Evolutionary conservation across 139 green algal species (phyloP).

Genomic region (Picochlorum sp.): DNA sequence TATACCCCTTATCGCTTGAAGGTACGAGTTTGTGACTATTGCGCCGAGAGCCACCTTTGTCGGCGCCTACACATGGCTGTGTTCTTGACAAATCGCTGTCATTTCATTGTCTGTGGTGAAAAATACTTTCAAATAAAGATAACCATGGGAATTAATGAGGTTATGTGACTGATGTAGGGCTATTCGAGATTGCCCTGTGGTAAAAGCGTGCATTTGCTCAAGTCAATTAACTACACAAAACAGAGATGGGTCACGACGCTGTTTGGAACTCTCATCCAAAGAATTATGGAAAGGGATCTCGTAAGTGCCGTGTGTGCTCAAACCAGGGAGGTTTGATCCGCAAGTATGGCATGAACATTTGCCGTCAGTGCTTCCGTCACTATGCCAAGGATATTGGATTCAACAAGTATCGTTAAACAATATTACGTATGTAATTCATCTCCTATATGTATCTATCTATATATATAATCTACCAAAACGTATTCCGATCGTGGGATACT

Average conservation of each 20-base stretch:
- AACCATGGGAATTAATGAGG: not conserved
- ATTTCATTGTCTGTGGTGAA: not conserved
- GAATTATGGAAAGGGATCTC: conserved; percentile 76
- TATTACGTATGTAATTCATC: not conserved
- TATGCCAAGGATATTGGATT: conserved; percentile 22
- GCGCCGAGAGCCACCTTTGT: too few species aligned
- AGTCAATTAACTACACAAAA: conserved; percentile 1
- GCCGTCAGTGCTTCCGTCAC: conserved; percentile 79
- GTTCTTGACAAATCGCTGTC: not conserved
- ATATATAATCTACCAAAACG: conserved; percentile 6
- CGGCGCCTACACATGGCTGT: not conserved
- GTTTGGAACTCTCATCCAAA: conserved; percentile 96
- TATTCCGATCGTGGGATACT: not conserved
- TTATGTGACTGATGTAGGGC: conserved; percentile 3
- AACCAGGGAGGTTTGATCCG: conserved; percentile 95
- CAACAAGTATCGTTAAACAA: conserved; percentile 17
- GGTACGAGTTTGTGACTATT: not conserved
- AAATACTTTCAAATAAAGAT: not conserved
- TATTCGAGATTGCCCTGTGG: conserved; percentile 27
- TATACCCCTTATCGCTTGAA: conserved; percentile 8
- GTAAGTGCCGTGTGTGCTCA: conserved; percentile 89
- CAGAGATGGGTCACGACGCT: conserved; percentile 83
- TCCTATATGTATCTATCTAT: too few species aligned
- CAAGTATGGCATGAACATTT: conserved; percentile 99
- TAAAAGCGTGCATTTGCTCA: conserved; percentile 25